phyloP scores from a whole-genome alignment of 169 alveolate genomes.

The Cryptosporidium ubiquitum region DNA sequence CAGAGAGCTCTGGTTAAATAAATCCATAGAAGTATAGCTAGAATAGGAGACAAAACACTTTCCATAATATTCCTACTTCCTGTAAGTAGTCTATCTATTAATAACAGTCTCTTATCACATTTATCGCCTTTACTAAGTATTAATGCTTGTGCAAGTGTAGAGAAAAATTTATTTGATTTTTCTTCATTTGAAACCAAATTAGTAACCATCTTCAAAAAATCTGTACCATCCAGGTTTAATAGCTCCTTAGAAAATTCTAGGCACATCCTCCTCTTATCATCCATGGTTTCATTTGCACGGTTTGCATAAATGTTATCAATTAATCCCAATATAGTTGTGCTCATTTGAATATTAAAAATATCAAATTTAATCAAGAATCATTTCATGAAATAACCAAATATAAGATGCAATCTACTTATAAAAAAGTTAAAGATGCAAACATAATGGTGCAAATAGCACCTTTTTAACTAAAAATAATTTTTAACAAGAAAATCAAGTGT shows the following conservation, averaged over 20 bases:
- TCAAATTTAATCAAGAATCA: background rate
- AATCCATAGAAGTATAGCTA: constrained; percentile 35
- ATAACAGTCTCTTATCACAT: constrained; percentile 10
- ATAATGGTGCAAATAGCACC: background rate
- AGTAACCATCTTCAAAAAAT: background rate
- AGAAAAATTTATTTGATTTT: constrained; percentile 31
- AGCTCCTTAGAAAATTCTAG: constrained; percentile 4
- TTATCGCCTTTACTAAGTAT: constrained; percentile 46
- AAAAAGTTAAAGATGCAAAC: background rate
- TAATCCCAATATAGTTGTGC: constrained; percentile 1
- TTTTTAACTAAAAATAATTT: background rate
- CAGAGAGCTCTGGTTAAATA: constrained; percentile 50
- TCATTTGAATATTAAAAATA: background rate
- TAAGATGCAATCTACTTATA: background rate
- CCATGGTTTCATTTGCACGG: background rate
- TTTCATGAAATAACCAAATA: background rate
- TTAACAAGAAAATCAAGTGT: background rate
- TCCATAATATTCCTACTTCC: background rate
- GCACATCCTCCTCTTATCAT: background rate
- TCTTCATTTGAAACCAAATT: constrained; percentile 11
- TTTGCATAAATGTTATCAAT: constrained; percentile 13
- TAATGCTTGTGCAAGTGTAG: background rate
- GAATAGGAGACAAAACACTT: constrained; percentile 6
- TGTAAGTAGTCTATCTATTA: constrained; percentile 17
- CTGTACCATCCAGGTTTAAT: background rate